Conservation (phyloP, 2,329 filamentous ascomycete species). For the Sclerotinia glacialis region DNA sequence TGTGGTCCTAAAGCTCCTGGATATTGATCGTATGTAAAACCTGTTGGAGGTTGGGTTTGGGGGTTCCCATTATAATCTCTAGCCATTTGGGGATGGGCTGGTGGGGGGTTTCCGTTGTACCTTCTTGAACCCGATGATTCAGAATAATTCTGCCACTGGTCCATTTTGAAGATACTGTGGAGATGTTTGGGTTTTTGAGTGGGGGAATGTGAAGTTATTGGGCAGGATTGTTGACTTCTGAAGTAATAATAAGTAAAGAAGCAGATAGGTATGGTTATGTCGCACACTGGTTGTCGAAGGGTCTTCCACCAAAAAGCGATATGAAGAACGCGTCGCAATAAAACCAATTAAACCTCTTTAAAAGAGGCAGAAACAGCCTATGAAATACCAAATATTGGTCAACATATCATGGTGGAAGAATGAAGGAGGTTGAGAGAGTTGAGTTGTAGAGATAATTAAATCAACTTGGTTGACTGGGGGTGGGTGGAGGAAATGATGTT, state of each 20-base stretch:
- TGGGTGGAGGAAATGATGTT: neutral
- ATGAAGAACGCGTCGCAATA: conserved; percentile 33
- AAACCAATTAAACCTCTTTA: conserved; percentile 28
- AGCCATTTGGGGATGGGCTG: conserved; percentile 47
- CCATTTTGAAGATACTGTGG: conserved; percentile 45
- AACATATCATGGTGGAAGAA: conserved; percentile 36
- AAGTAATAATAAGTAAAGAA: conserved; percentile 8
- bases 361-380: conserved; percentile 36
- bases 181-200: conserved; percentile 31
- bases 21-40: conserved; percentile 68
- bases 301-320: conserved; percentile 6
- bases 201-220: conserved; percentile 21
- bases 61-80: conserved; percentile 45
- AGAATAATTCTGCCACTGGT: conserved; percentile 67
- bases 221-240: conserved; percentile 16
- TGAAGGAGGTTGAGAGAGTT: conserved; percentile 2
- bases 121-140: conserved; percentile 63
- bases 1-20: conserved; percentile 47
- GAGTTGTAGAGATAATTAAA: conserved; percentile 8
- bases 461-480: conserved; percentile 15
- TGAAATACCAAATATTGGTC: conserved; percentile 30
- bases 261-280: conserved; percentile 11
- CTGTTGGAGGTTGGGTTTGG: conserved; percentile 51
- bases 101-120: conserved; percentile 55
- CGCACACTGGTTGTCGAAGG: conserved; percentile 18